phyloP scores from a whole-genome alignment of 805 yeast species.

The Lipomyces sp. region DNA sequence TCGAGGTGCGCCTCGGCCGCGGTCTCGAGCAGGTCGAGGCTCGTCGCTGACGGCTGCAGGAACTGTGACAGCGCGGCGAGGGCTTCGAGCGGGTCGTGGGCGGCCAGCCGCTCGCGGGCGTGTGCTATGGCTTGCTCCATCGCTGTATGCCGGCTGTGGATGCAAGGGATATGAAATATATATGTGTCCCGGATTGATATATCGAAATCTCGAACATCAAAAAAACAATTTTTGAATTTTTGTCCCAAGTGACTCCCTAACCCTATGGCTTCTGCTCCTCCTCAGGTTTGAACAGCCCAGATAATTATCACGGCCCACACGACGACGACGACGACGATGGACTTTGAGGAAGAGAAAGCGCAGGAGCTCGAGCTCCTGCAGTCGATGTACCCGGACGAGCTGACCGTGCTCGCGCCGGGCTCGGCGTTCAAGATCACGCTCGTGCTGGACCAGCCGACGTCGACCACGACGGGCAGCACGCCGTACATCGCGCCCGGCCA shows the following conservation, averaged over 20 bases:
- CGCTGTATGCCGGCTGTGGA: not conserved
- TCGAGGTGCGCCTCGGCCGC: constrained; percentile 80
- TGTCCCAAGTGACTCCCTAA: constrained; percentile 1
- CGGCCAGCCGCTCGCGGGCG: constrained; percentile 3
- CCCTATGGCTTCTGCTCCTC: constrained; percentile 4
- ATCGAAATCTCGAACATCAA: not conserved
- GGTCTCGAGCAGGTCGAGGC: constrained; percentile 34
- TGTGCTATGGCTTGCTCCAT: constrained; percentile 2
- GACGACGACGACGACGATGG: no score
- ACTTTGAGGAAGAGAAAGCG: constrained; percentile 72
- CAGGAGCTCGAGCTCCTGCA: constrained; percentile 89
- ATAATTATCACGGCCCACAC: not conserved
- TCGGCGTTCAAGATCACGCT: constrained; percentile 55
- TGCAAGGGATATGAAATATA: no score
- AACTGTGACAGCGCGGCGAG: constrained; percentile 4
- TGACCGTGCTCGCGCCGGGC: constrained; percentile 44
- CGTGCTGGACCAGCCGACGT: constrained; percentile 63
- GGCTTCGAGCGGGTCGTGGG: constrained; percentile 14
- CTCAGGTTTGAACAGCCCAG: not conserved
- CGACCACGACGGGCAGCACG: not conserved
- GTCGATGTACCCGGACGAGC: constrained; percentile 91
- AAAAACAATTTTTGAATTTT: not conserved
- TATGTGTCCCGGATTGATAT: no score
- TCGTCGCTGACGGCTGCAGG: not conserved
- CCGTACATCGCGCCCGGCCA: constrained; percentile 31